Evolutionary conservation across 2,329 filamentous ascomycete genomes (phyloP).

Genomic region (Alternaria ventricosa): DNA sequence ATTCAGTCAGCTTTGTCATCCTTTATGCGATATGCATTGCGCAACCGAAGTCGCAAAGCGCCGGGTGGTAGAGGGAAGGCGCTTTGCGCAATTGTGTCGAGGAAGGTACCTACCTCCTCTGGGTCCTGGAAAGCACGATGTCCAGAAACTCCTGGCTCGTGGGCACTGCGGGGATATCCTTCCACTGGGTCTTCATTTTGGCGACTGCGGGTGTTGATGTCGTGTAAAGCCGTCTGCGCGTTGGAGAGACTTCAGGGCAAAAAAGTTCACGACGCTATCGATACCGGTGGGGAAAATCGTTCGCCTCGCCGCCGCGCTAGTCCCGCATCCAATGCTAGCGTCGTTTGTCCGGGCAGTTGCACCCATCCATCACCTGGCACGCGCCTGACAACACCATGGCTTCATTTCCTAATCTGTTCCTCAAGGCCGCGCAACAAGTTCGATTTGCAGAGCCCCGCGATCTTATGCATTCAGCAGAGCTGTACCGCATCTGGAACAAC

Average conservation of each 20-base stretch:
- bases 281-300: constrained; percentile 14
- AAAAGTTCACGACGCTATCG: constrained; percentile 22
- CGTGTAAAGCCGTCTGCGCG: constrained; percentile 23
- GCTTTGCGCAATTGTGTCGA: neutral
- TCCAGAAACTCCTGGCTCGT: constrained; percentile 96
- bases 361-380: neutral
- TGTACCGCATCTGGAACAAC: too few relatives aligned
- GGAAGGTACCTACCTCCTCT: constrained; percentile 19
- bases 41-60: constrained; percentile 70
- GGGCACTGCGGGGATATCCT: constrained; percentile 83
- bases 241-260: constrained; percentile 12
- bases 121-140: constrained; percentile 82
- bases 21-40: neutral
- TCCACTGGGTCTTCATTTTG: constrained; percentile 50
- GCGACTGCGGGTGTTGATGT: constrained; percentile 24
- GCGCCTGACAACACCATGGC: neutral
- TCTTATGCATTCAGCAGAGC: too few relatives aligned
- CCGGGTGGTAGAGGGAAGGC: constrained; percentile 16
- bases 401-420: neutral
- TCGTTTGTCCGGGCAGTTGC: neutral
- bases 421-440: neutral
- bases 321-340: constrained; percentile 1
- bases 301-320: constrained; percentile 14
- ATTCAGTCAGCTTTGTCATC: neutral
- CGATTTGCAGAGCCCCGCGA: too few relatives aligned